These are phyloP conservation scores for Citrus medica DNA, from an alignment of 345 rosid genomes.

Conservation along the genomic window DNA sequence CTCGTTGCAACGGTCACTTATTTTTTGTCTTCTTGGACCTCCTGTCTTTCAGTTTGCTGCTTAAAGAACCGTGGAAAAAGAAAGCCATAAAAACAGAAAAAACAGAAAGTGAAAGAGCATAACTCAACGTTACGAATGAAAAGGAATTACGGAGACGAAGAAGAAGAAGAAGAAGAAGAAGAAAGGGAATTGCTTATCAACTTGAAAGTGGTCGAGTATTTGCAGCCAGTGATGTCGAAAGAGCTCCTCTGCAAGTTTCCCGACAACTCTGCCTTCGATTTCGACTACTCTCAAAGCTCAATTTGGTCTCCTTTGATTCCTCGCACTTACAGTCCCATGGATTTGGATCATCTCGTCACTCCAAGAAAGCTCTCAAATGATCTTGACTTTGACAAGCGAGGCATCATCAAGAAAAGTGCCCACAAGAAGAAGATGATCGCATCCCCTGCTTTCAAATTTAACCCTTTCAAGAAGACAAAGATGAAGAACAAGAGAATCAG, in stretches of 20 bases:
- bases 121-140: not conserved
- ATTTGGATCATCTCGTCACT: conserved; percentile 26
- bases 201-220: conserved; percentile 73
- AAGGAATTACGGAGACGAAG: conserved; percentile 6
- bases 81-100: not conserved
- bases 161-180: conserved; percentile 32
- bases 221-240: conserved; percentile 62
- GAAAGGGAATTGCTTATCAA: conserved; percentile 30
- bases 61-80: not conserved
- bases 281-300: conserved; percentile 79
- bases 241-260: conserved; percentile 87
- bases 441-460: not conserved
- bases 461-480: conserved; percentile 17
- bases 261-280: conserved; percentile 67
- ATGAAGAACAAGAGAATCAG: conserved; percentile 22
- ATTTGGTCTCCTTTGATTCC: conserved; percentile 90
- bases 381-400: conserved; percentile 28
- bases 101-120: not conserved
- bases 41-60: not conserved
- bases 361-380: conserved; percentile 31
- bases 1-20: conserved; percentile 5
- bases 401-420: conserved; percentile 5
- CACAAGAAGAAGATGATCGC: conserved; percentile 18
- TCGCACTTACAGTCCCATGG: conserved; percentile 42
- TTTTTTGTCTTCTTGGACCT: not conserved